These are phyloP conservation scores for Exophiala aquamarina DNA, from an alignment of 2,329 filamentous ascomycete species.

Conservation along the genomic window DNA sequence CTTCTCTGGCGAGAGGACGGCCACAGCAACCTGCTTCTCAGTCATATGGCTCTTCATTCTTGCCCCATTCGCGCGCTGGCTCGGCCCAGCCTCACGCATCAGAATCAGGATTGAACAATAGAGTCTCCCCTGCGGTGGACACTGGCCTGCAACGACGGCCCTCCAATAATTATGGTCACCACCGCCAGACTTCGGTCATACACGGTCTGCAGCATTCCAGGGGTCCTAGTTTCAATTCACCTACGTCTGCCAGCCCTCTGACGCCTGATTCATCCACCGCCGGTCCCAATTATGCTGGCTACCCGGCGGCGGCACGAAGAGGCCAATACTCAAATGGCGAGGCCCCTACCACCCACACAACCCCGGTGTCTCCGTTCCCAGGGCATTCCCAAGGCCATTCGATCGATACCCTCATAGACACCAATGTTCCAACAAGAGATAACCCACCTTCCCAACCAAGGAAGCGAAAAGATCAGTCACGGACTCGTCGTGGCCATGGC, in stretches of 20 bases:
- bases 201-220: slow-evolving; percentile 88
- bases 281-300: slow-evolving; percentile 15
- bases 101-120: slow-evolving; percentile 12
- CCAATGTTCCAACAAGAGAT: slow-evolving; percentile 40
- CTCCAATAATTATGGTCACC: slow-evolving; percentile 72
- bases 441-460: slow-evolving; percentile 14
- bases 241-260: slow-evolving; percentile 74
- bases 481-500: slow-evolving; percentile 68
- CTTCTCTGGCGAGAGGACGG: slow-evolving; percentile 45
- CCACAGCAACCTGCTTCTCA: slow-evolving; percentile 17
- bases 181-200: slow-evolving; percentile 94
- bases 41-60: slow-evolving; percentile 12
- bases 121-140: slow-evolving; percentile 17
- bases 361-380: slow-evolving; percentile 19
- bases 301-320: slow-evolving; percentile 11
- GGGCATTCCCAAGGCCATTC: slow-evolving; percentile 33
- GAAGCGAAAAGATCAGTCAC: slow-evolving; percentile 61
- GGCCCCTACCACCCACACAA: slow-evolving; percentile 12
- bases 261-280: slow-evolving; percentile 27
- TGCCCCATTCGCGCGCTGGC: slow-evolving; percentile 21
- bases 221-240: slow-evolving; percentile 82
- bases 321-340: slow-evolving; percentile 20
- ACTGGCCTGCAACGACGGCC: slow-evolving; percentile 49
- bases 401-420: slow-evolving; percentile 34
- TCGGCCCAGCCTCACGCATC: slow-evolving; percentile 20